A percentile compares a stretch with the other conserved stretches of the same genome.
phyloP scores from a whole-genome alignment of 305 asterid species.

The Plantago lanceolata region DNA sequence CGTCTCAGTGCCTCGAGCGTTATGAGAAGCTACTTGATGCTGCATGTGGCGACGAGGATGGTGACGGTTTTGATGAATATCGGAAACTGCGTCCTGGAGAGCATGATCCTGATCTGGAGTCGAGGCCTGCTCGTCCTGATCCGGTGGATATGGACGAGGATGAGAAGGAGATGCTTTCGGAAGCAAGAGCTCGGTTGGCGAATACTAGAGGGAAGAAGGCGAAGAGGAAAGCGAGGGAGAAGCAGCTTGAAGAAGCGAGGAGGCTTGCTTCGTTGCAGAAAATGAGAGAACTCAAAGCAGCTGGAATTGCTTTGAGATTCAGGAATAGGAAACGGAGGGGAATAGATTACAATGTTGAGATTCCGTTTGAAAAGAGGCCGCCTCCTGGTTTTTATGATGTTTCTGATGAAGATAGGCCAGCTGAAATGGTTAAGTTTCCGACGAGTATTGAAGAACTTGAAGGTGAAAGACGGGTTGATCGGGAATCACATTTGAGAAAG shows the following conservation, averaged over 20 bases:
- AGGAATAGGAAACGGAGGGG: slow-evolving; percentile 91
- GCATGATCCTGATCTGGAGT: slow-evolving; percentile 95
- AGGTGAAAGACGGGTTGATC: slow-evolving; percentile 94
- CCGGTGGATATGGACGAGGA: slow-evolving; percentile 99
- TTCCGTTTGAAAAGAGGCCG: slow-evolving; percentile 92
- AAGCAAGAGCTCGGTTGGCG: slow-evolving; percentile 91
- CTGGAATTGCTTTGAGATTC: slow-evolving; percentile 68
- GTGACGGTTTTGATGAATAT: slow-evolving; percentile 85
- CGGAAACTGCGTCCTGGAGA: slow-evolving; percentile 97
- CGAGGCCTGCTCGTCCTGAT: slow-evolving; percentile 98
- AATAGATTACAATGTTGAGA: slow-evolving; percentile 89
- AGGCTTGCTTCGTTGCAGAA: slow-evolving; percentile 98
- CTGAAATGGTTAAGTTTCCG: slow-evolving; percentile 75
- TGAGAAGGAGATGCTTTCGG: slow-evolving; percentile 99
- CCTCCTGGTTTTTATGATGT: slow-evolving; percentile 96
- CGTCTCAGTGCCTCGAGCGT: slow-evolving; percentile 96
- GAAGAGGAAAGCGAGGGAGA: slow-evolving; percentile 92
- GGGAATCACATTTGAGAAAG: slow-evolving; percentile 81
- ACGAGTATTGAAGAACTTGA: slow-evolving; percentile 96
- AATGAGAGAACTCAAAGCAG: slow-evolving; percentile 94
- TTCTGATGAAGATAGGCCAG: slow-evolving; percentile 71
- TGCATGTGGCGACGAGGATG: slow-evolving; percentile 95
- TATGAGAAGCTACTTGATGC: slow-evolving; percentile 96
- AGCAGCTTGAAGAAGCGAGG: slow-evolving; percentile 98
- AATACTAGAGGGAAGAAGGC: slow-evolving; percentile 97